These are phyloP conservation scores for Wallemia mellicola DNA, from an alignment of 1,284 basidiomycete species.

Conservation along the genomic window DNA sequence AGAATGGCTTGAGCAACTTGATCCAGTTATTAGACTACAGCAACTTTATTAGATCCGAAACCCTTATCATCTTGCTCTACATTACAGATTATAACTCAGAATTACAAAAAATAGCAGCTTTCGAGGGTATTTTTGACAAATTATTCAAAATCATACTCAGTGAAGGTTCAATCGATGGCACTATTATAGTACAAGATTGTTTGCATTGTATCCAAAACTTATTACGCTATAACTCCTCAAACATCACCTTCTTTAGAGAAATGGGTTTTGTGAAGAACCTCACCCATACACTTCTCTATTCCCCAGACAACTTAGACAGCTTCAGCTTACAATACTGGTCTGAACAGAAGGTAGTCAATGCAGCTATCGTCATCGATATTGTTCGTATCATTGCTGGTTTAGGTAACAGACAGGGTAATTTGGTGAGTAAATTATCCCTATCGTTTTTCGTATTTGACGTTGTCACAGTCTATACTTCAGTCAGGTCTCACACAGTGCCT, in stretches of 20 bases:
- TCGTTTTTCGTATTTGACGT: background rate
- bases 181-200: slow-evolving; percentile 59
- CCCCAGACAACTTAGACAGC: slow-evolving; percentile 46
- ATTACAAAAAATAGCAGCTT: slow-evolving; percentile 87
- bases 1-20: slow-evolving; percentile 34
- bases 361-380: slow-evolving; percentile 43
- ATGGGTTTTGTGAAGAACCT: slow-evolving; percentile 52
- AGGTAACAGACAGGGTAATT: slow-evolving; percentile 26
- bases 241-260: slow-evolving; percentile 93
- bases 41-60: slow-evolving; percentile 44
- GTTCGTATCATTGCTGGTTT: slow-evolving; percentile 36
- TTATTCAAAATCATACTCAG: slow-evolving; percentile 60
- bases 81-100: slow-evolving; percentile 57
- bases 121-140: slow-evolving; percentile 88
- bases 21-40: slow-evolving; percentile 45
- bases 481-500: slow-evolving; percentile 49
- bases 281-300: slow-evolving; percentile 59
- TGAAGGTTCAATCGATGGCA: slow-evolving; percentile 78
- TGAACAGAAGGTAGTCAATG: slow-evolving; percentile 53
- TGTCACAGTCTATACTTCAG: slow-evolving; percentile 17
- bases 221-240: slow-evolving; percentile 72
- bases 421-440: slow-evolving; percentile 4
- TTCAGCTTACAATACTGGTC: slow-evolving; percentile 96
- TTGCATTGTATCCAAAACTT: slow-evolving; percentile 56
- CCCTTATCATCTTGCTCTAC: slow-evolving; percentile 48